Percentiles rank a stretch among this genome's conserved stretches.
These are phyloP conservation scores for Erodium maritimum DNA, from an alignment of 345 rosid genomes.

Conservation along the genomic window DNA sequence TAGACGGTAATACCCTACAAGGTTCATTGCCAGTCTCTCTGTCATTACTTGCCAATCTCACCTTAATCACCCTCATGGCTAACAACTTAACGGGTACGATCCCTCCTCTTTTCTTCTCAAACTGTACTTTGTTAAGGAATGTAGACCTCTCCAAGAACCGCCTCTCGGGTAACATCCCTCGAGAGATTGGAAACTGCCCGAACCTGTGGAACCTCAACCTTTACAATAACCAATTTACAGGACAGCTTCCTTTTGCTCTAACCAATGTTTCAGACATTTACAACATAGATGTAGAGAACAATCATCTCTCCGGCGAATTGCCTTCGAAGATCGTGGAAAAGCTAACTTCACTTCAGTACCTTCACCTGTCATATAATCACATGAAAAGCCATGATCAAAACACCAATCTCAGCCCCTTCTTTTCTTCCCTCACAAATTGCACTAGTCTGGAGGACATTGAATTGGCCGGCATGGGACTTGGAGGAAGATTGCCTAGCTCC, in stretches of 20 bases:
- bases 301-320: constrained; percentile 29
- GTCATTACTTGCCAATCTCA: constrained; percentile 20
- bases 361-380: constrained; percentile 36
- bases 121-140: constrained; percentile 27
- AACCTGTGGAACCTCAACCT: constrained; percentile 19
- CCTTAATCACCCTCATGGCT: constrained; percentile 3
- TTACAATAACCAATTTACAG: constrained; percentile 32
- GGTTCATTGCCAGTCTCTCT: constrained; percentile 31
- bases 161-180: constrained; percentile 32
- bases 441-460: constrained; percentile 29
- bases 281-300: constrained; percentile 30
- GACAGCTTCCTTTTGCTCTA: constrained; percentile 28
- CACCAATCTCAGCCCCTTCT: constrained; percentile 36
- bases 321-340: constrained; percentile 27
- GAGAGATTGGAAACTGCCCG: constrained; percentile 34
- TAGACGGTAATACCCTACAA: constrained; percentile 19
- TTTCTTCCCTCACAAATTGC: constrained; percentile 29
- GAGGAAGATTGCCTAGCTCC: constrained; percentile 36
- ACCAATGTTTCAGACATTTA: constrained; percentile 21
- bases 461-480: constrained; percentile 39
- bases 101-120: constrained; percentile 32
- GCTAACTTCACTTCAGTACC: constrained; percentile 10
- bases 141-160: constrained; percentile 34
- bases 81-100: constrained; percentile 26
- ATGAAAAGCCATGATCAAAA: constrained; percentile 33